phyloP scores from a whole-genome alignment of 2,329 filamentous ascomycete species.

The Chaetomium sp. region DNA sequence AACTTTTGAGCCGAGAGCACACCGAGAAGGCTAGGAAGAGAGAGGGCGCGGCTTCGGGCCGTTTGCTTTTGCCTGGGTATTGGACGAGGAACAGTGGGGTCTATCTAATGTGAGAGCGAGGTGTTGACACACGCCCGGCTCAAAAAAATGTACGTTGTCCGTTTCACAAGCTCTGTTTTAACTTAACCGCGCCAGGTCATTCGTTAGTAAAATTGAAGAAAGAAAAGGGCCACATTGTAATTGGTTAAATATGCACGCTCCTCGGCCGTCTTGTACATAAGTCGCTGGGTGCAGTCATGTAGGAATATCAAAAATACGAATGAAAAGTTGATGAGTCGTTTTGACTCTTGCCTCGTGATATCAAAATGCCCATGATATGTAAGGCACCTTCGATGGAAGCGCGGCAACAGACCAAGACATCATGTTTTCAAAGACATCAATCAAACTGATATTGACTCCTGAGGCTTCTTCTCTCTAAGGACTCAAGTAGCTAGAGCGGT shows the following conservation, averaged over 20 bases:
- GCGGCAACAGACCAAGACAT: no score
- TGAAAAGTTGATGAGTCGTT: no score
- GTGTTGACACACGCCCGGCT: neutral
- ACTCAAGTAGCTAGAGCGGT: neutral
- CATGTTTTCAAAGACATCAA: no score
- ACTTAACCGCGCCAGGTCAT: conserved; percentile 1
- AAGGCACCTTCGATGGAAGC: no score
- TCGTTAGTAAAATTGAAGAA: neutral
- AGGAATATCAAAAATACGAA: neutral
- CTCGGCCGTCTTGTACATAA: neutral
- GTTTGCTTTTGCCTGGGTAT: no score
- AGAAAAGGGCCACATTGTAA: neutral
- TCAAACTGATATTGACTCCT: neutral
- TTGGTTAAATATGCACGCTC: neutral
- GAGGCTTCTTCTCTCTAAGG: neutral
- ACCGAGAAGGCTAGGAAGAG: neutral
- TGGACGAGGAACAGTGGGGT: neutral
- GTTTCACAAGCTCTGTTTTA: neutral
- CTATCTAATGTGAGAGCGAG: neutral
- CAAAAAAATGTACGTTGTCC: conserved; percentile 1
- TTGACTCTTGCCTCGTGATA: no score
- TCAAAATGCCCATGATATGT: no score
- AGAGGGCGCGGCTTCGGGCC: neutral
- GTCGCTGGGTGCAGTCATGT: neutral
- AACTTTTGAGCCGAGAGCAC: no score